A percentile compares a stretch with the other conserved stretches of the same genome.
Evolutionary conservation across 2,329 filamentous ascomycete species (phyloP).

Genomic region (Paecilomyces sp.): DNA sequence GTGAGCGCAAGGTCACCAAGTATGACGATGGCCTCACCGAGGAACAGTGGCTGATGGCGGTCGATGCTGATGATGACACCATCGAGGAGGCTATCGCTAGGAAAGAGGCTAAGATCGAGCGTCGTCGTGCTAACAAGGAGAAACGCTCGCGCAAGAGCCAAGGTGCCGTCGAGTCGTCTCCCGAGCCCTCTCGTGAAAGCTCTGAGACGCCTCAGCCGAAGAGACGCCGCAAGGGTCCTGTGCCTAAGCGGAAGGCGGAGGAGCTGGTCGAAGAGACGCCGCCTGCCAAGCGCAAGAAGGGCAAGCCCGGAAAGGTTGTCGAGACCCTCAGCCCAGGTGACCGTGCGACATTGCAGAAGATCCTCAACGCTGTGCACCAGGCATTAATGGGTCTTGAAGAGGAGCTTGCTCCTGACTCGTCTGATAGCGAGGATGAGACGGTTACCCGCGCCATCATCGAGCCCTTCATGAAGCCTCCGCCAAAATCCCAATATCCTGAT

Average conservation of each 20-base stretch:
- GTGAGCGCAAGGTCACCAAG: constrained; percentile 87
- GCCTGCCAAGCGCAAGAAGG: constrained; percentile 69
- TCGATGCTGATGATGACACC: constrained; percentile 91
- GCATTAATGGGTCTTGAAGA: constrained; percentile 78
- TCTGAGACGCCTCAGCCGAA: constrained; percentile 73
- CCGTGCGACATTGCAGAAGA: constrained; percentile 70
- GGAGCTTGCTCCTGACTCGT: constrained; percentile 50
- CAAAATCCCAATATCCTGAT: constrained; percentile 83
- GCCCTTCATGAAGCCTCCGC: constrained; percentile 85
- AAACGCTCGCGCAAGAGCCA: constrained; percentile 45
- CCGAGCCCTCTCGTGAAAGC: constrained; percentile 69
- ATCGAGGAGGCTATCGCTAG: constrained; percentile 89
- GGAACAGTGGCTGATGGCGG: constrained; percentile 97
- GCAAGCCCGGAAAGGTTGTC: constrained; percentile 62
- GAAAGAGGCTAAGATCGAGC: constrained; percentile 78
- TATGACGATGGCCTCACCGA: constrained; percentile 98
- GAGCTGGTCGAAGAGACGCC: constrained; percentile 70
- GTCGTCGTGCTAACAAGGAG: constrained; percentile 67
- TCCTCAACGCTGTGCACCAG: constrained; percentile 70
- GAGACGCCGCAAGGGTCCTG: constrained; percentile 70
- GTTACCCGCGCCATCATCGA: constrained; percentile 78
- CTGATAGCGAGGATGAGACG: constrained; percentile 45
- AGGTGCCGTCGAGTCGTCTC: constrained; percentile 59
- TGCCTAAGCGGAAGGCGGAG: constrained; percentile 82
- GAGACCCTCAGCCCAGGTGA: constrained; percentile 62